Evolutionary conservation across 768 basidiomycete genomes (phyloP).

Genomic region (Fistulinella prunicolor): DNA sequence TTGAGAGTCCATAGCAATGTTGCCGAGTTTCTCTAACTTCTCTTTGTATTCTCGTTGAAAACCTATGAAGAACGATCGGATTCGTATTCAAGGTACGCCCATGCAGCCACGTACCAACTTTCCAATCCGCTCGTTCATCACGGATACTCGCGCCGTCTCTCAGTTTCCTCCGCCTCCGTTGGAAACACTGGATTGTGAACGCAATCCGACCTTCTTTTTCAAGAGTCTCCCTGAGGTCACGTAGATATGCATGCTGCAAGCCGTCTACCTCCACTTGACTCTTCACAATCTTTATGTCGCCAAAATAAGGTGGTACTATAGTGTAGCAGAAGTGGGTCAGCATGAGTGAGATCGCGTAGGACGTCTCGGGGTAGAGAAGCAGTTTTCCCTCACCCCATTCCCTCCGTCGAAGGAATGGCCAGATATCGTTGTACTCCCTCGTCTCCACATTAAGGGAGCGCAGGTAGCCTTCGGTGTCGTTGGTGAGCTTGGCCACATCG

Average conservation of each 20-base stretch:
- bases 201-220: no score
- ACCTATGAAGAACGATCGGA: no score
- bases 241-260: constrained; percentile 75
- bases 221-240: no score
- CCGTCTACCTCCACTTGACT: constrained; percentile 85
- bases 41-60: no score
- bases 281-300: constrained; percentile 83
- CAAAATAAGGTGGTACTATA: constrained; percentile 63
- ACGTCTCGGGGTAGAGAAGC: constrained; percentile 69
- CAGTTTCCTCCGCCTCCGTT: no score
- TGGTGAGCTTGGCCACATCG: constrained; percentile 60
- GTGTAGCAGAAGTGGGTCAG: constrained; percentile 81
- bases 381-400: constrained; percentile 83
- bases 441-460: constrained; percentile 53
- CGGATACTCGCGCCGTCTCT: no score
- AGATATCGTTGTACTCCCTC: constrained; percentile 71
- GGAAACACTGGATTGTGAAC: no score
- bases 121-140: no score
- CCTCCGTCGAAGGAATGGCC: constrained; percentile 71
- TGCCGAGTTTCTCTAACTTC: no score
- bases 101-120: no score
- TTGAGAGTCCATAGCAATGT: no score
- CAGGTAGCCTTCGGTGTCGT: constrained; percentile 58
- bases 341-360: constrained; percentile 83
- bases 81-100: no score